Evolutionary conservation across 495 filamentous ascomycete species (phyloP).

Genomic region (Apiosordaria backusii): DNA sequence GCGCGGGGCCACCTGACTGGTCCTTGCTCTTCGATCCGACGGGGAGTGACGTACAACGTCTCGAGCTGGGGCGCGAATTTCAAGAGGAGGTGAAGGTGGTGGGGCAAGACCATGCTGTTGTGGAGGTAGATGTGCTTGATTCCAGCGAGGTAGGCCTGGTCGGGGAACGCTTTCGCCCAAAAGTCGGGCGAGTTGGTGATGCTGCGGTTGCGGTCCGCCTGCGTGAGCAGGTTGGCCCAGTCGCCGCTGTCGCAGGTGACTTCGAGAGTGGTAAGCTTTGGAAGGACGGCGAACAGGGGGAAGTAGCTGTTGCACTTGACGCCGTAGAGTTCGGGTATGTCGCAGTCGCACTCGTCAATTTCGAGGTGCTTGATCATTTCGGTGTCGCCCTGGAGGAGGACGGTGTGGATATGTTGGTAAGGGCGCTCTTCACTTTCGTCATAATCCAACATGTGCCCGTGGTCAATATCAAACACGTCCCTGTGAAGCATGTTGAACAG

Average conservation of each 20-base stretch:
- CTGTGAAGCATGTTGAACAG: constrained; percentile 9
- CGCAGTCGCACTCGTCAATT: constrained; percentile 24
- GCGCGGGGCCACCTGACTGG: background rate
- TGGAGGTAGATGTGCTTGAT: constrained; percentile 33
- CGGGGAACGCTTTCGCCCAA: too few relatives aligned
- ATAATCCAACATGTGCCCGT: background rate
- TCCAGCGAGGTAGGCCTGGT: constrained; percentile 12
- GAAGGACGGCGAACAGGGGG: constrained; percentile 19
- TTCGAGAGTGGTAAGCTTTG: constrained; percentile 30
- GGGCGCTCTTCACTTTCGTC: background rate
- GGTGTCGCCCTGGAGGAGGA: constrained; percentile 22
- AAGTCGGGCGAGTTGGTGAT: too few relatives aligned
- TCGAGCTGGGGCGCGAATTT: constrained; percentile 28
- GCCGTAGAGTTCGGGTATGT: constrained; percentile 25
- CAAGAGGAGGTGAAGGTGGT: constrained; percentile 26
- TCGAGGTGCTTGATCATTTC: constrained; percentile 25
- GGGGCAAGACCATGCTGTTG: constrained; percentile 26
- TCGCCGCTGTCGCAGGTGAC: constrained; percentile 31
- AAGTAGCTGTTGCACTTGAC: constrained; percentile 21
- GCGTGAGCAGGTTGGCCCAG: constrained; percentile 11
- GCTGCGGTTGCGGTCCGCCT: background rate
- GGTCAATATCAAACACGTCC: constrained; percentile 9
- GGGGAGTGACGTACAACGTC: constrained; percentile 33
- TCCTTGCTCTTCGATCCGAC: constrained; percentile 7
- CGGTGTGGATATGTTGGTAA: constrained; percentile 15